phyloP scores from a whole-genome alignment of 2,329 filamentous ascomycete species.

The Trichoderma polysporum region DNA sequence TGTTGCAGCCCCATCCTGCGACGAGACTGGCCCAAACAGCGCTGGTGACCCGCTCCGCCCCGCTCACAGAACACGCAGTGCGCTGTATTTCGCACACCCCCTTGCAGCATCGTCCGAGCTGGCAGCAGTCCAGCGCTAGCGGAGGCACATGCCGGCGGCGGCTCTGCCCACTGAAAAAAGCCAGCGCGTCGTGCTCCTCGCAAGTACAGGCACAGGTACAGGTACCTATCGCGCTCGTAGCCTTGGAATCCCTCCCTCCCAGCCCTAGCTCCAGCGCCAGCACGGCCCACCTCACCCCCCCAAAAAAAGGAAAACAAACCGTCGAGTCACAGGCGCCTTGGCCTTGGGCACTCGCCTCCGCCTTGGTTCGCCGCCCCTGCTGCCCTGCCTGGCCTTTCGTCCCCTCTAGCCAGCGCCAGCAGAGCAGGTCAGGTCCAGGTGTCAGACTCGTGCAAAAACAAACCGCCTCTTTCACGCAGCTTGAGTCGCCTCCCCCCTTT shows the following conservation, averaged over 20 bases:
- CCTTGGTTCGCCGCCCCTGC: conserved; percentile 19
- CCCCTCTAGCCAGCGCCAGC: not conserved
- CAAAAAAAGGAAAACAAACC: not conserved
- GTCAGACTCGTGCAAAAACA: conserved; percentile 32
- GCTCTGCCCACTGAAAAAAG: not conserved
- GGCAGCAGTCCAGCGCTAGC: not conserved
- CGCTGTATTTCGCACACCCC: too few species aligned
- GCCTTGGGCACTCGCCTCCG: conserved; percentile 20
- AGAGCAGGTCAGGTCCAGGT: conserved; percentile 2
- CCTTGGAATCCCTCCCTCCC: not conserved
- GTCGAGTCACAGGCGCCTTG: conserved; percentile 18
- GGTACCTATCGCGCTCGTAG: conserved; percentile 1
- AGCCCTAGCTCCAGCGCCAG: not conserved
- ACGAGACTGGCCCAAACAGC: too few species aligned
- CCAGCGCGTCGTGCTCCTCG: too few species aligned
- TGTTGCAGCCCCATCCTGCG: not conserved
- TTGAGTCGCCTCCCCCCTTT: conserved; percentile 22
- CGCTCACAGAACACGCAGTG: too few species aligned
- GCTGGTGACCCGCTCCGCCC: too few species aligned
- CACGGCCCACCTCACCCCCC: not conserved
- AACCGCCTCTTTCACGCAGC: conserved; percentile 29
- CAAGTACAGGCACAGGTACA: not conserved
- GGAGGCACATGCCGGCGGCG: not conserved
- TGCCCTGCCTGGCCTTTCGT: not conserved
- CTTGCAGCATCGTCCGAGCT: not conserved